These are phyloP conservation scores for Suhomyces coccinellae DNA, from an alignment of 1,139 yeast genomes.

Conservation along the genomic window DNA sequence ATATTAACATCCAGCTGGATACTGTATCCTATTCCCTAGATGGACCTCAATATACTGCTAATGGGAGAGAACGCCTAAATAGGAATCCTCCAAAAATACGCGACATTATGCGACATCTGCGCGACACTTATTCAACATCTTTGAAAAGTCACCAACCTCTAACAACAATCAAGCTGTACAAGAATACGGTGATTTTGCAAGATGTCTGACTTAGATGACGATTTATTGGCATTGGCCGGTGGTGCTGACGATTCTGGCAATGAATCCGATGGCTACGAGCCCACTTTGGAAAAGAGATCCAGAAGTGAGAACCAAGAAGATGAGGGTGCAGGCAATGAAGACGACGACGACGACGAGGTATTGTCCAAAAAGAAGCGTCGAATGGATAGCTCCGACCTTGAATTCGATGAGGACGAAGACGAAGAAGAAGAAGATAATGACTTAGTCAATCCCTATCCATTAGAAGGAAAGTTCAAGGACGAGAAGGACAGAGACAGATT, in stretches of 20 bases:
- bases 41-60: too few relatives aligned
- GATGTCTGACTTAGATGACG: slow-evolving; percentile 77
- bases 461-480: slow-evolving; percentile 88
- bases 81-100: too few relatives aligned
- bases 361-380: slow-evolving; percentile 19
- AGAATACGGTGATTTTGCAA: background rate
- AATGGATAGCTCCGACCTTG: slow-evolving; percentile 16
- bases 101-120: background rate
- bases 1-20: too few relatives aligned
- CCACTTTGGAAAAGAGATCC: slow-evolving; percentile 20
- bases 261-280: slow-evolving; percentile 32
- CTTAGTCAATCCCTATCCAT: slow-evolving; percentile 77
- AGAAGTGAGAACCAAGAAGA: slow-evolving; percentile 15
- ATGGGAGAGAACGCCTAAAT: too few relatives aligned
- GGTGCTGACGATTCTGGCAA: slow-evolving; percentile 46
- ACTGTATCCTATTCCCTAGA: too few relatives aligned
- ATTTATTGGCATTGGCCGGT: slow-evolving; percentile 88
- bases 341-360: slow-evolving; percentile 23
- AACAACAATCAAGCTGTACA: background rate
- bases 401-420: slow-evolving; percentile 34
- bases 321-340: slow-evolving; percentile 15
- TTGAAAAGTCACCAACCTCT: slow-evolving; percentile 4
- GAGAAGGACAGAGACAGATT: slow-evolving; percentile 70
- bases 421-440: slow-evolving; percentile 37
- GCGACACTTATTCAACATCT: slow-evolving; percentile 9